A percentile compares a stretch with the other conserved stretches of the same genome.
These are phyloP conservation scores for Begonia peltatifolia DNA, from an alignment of 306 rosid genomes.

Conservation along the genomic window DNA sequence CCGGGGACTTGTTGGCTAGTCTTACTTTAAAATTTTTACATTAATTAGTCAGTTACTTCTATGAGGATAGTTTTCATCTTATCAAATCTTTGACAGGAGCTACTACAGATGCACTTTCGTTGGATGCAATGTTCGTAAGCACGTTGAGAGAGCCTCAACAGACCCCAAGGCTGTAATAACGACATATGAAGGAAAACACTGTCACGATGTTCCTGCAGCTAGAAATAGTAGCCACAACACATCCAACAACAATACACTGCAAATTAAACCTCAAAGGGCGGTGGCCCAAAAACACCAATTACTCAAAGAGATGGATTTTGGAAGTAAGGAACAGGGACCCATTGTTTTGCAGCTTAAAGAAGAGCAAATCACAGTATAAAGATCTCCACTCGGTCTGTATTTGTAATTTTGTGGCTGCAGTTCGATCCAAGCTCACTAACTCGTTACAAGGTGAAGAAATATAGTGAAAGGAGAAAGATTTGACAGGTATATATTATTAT, in stretches of 20 bases:
- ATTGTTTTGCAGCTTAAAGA: slow-evolving; percentile 61
- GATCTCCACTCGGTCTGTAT: slow-evolving; percentile 1
- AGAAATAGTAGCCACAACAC: slow-evolving; percentile 83
- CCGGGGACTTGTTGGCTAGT: not conserved
- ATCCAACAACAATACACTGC: slow-evolving; percentile 30
- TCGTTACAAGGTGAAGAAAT: slow-evolving; percentile 19
- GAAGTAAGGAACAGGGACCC: slow-evolving; percentile 46
- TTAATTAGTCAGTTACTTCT: not conserved
- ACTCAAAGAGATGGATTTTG: slow-evolving; percentile 42
- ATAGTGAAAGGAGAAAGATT: slow-evolving; percentile 17
- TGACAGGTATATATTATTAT: slow-evolving; percentile 19
- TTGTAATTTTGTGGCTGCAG: slow-evolving; percentile 7
- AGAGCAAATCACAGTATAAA: slow-evolving; percentile 45
- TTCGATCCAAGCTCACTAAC: slow-evolving; percentile 23
- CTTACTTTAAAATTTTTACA: not conserved
- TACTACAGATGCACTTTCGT: slow-evolving; percentile 84
- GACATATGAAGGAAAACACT: slow-evolving; percentile 84
- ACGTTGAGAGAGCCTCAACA: slow-evolving; percentile 86
- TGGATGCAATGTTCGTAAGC: slow-evolving; percentile 94
- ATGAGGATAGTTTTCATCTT: slow-evolving; percentile 7
- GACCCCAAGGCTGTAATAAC: slow-evolving; percentile 89
- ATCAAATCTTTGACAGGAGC: slow-evolving; percentile 44
- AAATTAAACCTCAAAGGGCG: slow-evolving; percentile 25
- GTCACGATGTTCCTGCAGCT: slow-evolving; percentile 83
- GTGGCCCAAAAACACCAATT: slow-evolving; percentile 42